Base-by-base conservation (phyloP, 116 monocot genomes). In the Dioscorea cayenensis region DNA sequence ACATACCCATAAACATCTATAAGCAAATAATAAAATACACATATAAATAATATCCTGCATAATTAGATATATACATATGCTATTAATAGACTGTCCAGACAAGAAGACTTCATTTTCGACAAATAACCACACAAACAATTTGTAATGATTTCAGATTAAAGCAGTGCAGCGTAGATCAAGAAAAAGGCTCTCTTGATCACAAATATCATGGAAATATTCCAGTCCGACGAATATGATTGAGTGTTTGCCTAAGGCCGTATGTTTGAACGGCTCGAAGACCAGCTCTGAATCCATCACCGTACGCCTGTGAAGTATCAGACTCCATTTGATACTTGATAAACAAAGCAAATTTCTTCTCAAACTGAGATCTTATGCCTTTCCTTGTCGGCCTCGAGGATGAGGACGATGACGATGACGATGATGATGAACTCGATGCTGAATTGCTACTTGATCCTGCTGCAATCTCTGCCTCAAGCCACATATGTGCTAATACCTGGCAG, bases 391-490 rank as follows among this genome's bases (percentile, higher is more conserved):
- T 36, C 0, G 92, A 71, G 2, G 86, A 77, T 0, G 85, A 82
- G 2, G 94, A 80, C 8, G 85, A 84, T 6, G 94, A 85, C 7
- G 90, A 79, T 38, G 83, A 77, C 1, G 85, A 82, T 4, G 94
- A 80, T 8, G 85, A 84, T 6, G 94, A 85, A 14, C 73, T 63
- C 7, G 90, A 79, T 38, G 83, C 76, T 7, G 64, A 18, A 49
- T 70, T 79, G 59, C 78, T 78, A 1, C 87, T 79, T 9, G 84
- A 66, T 10, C 89, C 89, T 19, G 86, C 76, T 20, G 80, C 75
- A 51, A 92, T 88, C 75, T 92, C 92, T 4, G 92, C 90, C 20
- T 92, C 87, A 0, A 96, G 69, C 96, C 96, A 96, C 92, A 92
- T 86, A 58, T 92, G 90, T 51, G 90, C 92, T 55, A 96, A 38